Base-by-base conservation (phyloP, 2,329 filamentous ascomycete genomes). In the Penicillium digitatum region DNA sequence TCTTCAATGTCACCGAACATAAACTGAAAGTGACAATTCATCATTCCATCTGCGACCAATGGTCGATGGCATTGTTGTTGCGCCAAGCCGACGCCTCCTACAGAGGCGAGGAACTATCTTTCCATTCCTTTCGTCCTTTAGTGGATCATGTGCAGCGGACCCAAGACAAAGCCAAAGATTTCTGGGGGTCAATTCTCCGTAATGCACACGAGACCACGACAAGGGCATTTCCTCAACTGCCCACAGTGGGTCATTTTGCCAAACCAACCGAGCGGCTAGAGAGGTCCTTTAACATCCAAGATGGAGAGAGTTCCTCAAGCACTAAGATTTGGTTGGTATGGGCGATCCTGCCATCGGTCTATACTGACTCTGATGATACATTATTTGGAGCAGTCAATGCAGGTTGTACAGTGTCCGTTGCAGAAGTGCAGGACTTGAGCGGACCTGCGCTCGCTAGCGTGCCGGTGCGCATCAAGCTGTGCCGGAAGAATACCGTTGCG, bases 41-140 rank as follows among this genome's bases (percentile, higher is more conserved):
- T 46, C 61, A 62, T 48, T 52, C 60, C 3, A 52, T 62, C n/a
- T 61, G 60, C 29, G 61, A 63, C 18, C 44, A 56, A 31, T 63
- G 61, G 61, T 63, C 61, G 3, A 58, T 63, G 27, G 60, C 48
- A 18, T 38, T 61, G 10, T 46, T 63, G 11, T 18, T 62, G 43
- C 48, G 47, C 3, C 46, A 63, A 29, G 49, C 46, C 0, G 52
- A 52, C 5, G 46, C 35, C 12, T 60, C 61, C n/a, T 62, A 59
- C 29, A 39, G 26, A 5, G 58, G 60, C 18, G 16, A 53, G 14
- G 32, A 45, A n/a, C 43, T 62, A 3, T 5, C n/a, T 3, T 18
- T 10, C 11, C 52, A 39, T 5, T 55, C 59, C 5, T 62, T 61
- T 37, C 48, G 60, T 5, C 59, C 59, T 8, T n/a, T 61, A 4